phyloP scores from a whole-genome alignment of 371 early-diverging fungal species.

The Apophysomyces sp. region DNA sequence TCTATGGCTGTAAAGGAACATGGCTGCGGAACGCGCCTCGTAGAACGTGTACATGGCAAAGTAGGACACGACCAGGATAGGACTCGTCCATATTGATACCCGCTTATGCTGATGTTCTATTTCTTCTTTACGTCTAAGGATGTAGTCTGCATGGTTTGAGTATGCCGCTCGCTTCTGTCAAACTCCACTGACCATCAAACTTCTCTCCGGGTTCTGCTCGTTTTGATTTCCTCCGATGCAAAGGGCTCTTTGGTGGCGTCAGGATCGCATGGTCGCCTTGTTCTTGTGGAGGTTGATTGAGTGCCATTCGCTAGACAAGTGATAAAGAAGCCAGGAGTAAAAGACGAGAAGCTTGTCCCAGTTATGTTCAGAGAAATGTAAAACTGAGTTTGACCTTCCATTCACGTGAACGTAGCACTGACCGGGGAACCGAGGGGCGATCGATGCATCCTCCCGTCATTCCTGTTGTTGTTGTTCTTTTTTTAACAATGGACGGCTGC shows the following conservation, averaged over 20 bases:
- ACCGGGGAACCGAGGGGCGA: background rate
- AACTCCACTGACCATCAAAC: conserved; percentile 19
- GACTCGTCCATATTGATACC: conserved; percentile 23
- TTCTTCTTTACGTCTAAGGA: conserved; percentile 22
- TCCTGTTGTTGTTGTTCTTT: background rate
- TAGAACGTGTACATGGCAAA: conserved; percentile 24
- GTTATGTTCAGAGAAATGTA: background rate
- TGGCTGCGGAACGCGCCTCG: conserved; percentile 11
- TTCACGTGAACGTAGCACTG: conserved; percentile 1
- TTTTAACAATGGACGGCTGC: background rate
- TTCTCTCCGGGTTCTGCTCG: conserved; percentile 26
- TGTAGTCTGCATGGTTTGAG: conserved; percentile 15
- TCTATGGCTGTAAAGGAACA: conserved; percentile 11
- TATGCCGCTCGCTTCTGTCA: background rate
- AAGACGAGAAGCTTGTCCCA: background rate
- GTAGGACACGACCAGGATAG: conserved; percentile 19
- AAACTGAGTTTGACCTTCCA: background rate
- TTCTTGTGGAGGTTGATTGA: background rate
- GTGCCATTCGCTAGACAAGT: background rate
- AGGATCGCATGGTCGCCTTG: background rate
- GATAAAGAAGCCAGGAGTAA: background rate
- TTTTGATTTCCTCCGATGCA: conserved; percentile 13
- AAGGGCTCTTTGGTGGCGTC: background rate
- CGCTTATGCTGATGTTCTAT: conserved; percentile 19
- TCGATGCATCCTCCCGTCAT: background rate